Evolutionary conservation across 768 basidiomycete genomes (phyloP).

Genomic region (Hericium rajendrae): DNA sequence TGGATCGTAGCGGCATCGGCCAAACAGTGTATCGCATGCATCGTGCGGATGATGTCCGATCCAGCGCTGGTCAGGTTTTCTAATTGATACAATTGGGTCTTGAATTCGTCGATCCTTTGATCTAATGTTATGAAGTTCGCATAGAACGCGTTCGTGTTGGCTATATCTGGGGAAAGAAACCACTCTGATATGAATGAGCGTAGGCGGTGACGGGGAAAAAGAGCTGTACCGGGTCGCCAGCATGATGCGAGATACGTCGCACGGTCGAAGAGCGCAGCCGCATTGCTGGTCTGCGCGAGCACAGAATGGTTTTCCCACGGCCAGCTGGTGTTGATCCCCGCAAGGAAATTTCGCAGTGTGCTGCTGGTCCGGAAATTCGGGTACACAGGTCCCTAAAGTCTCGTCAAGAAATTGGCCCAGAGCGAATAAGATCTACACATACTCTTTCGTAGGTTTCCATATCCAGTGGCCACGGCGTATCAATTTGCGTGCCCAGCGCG

Average conservation of each 20-base stretch:
- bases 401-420: constrained; percentile 23
- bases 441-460: constrained; percentile 18
- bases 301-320: constrained; percentile 27
- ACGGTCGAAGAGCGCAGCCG: constrained; percentile 48
- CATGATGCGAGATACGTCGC: constrained; percentile 41
- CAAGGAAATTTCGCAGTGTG: constrained; percentile 42
- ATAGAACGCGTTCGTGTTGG: constrained; percentile 14
- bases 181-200: background rate
- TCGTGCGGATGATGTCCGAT: constrained; percentile 11
- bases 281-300: constrained; percentile 40
- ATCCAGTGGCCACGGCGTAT: constrained; percentile 30
- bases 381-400: constrained; percentile 33
- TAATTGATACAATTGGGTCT: constrained; percentile 13
- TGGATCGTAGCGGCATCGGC: constrained; percentile 21
- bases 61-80: constrained; percentile 6
- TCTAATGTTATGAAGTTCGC: constrained; percentile 19
- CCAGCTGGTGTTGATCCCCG: constrained; percentile 23
- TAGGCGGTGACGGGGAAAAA: background rate
- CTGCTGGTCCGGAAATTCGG: constrained; percentile 34
- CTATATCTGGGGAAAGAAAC: background rate
- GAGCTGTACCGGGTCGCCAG: constrained; percentile 20
- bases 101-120: constrained; percentile 22
- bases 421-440: background rate
- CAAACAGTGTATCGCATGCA: constrained; percentile 19
- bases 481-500: constrained; percentile 27